Evolutionary conservation across 2,329 filamentous ascomycete genomes (phyloP).

Genomic region (Paraphoma chrysanthemicola): DNA sequence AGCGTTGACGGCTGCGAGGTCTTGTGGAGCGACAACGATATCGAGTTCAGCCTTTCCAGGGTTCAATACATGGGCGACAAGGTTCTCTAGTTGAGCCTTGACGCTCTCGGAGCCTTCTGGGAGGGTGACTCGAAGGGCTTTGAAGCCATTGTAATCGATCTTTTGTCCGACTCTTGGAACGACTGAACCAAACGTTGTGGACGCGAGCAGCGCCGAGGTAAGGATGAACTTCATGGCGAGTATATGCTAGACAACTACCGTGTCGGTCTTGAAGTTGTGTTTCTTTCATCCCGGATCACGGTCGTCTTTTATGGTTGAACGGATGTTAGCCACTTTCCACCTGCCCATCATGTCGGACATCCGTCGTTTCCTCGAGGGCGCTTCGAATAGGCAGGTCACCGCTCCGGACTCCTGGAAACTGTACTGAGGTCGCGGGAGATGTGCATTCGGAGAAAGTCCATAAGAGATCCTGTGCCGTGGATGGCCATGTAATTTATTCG

Average conservation of each 20-base stretch:
- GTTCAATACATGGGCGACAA: conserved; percentile 43
- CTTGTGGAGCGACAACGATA: conserved; percentile 44
- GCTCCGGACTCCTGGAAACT: conserved; percentile 7
- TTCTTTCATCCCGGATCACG: neutral
- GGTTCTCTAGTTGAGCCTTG: conserved; percentile 36
- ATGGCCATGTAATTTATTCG: conserved; percentile 37
- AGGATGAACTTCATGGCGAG: conserved; percentile 40
- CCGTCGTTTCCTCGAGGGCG: conserved; percentile 10
- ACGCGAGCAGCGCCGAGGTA: conserved; percentile 33
- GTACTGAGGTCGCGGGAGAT: conserved; percentile 30
- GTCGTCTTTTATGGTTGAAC: conserved; percentile 18
- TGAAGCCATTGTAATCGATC: conserved; percentile 47
- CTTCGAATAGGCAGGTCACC: conserved; percentile 33
- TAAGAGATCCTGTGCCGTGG: conserved; percentile 17
- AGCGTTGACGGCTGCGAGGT: conserved; percentile 37
- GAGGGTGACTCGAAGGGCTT: conserved; percentile 38
- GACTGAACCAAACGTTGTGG: conserved; percentile 28
- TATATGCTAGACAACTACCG: conserved; percentile 5
- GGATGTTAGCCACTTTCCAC: conserved; percentile 8
- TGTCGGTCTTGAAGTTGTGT: conserved; percentile 3
- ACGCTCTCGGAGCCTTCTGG: conserved; percentile 26
- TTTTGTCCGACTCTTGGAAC: conserved; percentile 37
- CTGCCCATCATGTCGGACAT: conserved; percentile 27
- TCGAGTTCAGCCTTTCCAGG: conserved; percentile 40
- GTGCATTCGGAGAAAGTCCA: conserved; percentile 17